Evolutionary conservation across 495 filamentous ascomycete genomes (phyloP), one percentile per base, ranked within the genome.

Genomic region (Penicillium flavigenum): DNA sequence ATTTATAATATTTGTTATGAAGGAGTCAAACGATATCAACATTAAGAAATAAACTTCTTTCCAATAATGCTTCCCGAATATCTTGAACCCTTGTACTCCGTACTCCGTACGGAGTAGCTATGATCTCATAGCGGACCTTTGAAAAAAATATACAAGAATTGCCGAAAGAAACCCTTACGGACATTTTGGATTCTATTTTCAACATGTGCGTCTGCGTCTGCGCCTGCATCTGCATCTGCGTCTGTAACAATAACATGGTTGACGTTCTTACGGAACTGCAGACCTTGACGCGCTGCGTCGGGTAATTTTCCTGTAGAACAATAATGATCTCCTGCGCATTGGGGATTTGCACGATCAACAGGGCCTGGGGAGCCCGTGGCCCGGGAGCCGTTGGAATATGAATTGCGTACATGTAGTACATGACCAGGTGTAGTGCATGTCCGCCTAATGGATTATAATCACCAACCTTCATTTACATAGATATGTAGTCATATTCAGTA

Each of bases 321-420:
- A 17, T 16, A 47, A 36, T 39, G 43, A 55, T 55, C 53, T 47
- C 16, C 42, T 39, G 43, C 20, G 24, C 44, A 34, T 34, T 49
- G 29, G 4, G 8, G 29, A 57, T 51, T 55, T 51, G 41, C 57
- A 46, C 56, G 61, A 67, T 67, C 61, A 59, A 52, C 61, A 57
- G 58, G 56, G 38, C 59, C 36, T 55, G 26, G 26, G 11, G 29
- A 50, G 22, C 16, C 26, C 34, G 26, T 45, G 43, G 43, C 11
- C 45, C 41, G 27, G 47, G 58, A 45, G 47, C 27, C 47, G 39
- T 52, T 38, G 7, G 14, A 43, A 57, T 47, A 32, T 16, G 20
- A 57, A 60, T 47, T 26, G 20, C 26, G 26, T 32, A 32, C 14
- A 16, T 9, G 16, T n/a, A 9, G 16, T 17, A 39, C 36, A 39